Base-by-base conservation (phyloP, 2,329 filamentous ascomycete genomes). In the Verticillium albo-atrum region DNA sequence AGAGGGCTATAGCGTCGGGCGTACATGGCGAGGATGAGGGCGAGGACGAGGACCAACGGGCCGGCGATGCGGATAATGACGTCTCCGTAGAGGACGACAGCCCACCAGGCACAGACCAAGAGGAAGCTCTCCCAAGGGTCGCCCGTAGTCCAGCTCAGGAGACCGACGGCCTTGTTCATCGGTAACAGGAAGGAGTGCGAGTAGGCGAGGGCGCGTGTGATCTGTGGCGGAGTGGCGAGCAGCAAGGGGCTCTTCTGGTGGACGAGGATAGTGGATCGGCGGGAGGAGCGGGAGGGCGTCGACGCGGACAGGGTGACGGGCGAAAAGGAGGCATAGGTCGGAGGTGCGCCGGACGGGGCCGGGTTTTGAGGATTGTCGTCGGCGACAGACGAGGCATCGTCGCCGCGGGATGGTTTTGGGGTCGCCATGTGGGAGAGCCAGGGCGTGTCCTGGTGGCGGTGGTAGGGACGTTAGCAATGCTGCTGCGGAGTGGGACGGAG, bases 81-180 rank as follows among this genome's bases (percentile, higher is more conserved):
- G 77, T 96, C 92, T 54, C 92, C 93, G 72, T 98, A 98, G 23
- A 97, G 81, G 15, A 91, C 89, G 12, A 88, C 76, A 3, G 87
- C 89, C 95, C 95, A 99, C 71, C 97, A 99, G 32, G 78, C 82
- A 20, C 88, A 88, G 3, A 99, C 82, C 32, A 99, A 74, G 62
- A 99, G 79, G 70, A 98, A 99, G 79, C 93, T 97, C 79, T 98
- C 92, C 94, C 94, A 99, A 0, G 93, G 88, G 71, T 99, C 95
- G 42, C 86, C 90, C 1, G 90, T 93, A 9, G 92, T 97, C 95
- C 95, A 99, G 77, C 91, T 97, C 63, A 99, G 71, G 62, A 99
- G 78, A 0, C 94, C 95, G 3, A 85, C 89, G 17, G 96, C 75
- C 70, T 89, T 90, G 73, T 97, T 98, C 60, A 98, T 79, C 6